Base-by-base conservation (phyloP, 306 rosid genomes). In the Hippophae gyantsensis region DNA sequence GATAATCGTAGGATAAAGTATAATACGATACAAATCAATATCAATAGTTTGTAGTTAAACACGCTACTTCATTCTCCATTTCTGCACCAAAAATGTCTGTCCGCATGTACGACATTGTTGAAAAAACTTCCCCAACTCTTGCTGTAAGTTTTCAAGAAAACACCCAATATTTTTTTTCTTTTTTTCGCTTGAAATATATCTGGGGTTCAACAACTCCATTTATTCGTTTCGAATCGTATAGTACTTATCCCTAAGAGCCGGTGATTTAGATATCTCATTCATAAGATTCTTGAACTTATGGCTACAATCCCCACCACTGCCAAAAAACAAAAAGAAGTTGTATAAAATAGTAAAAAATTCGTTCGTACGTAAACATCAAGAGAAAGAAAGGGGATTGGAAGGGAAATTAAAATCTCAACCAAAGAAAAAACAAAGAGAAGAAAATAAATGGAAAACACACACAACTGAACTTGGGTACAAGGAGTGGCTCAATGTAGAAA, bases 241-340 rank as follows among this genome's bases (percentile, higher is more conserved):
- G 70, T 84, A 93, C 74, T 84, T 93, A 40, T 88, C 95, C 72
- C 80, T 73, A 5, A 88, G 90, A 43, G 94, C 57, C 48, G 79
- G 90, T 32, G 94, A 82, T 68, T 84, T 88, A 7, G 86, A 68
- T 77, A 93, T 88, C 79, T 93, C 99, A 68, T 69, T 82, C 88
- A 82, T 82, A 26, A 93, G 99, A 68, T 71, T 86, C 90, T 88
- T 93, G 81, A 93, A 93, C 79, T 83, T 93, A 47, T 74, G 82
- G 73, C 90, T 82, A 84, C 95, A 88, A 74, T 93, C 99, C 73
- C 99, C 99, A 42, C 97, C 97, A 46, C 99, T 88, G 84, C 88
- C 72, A 38, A 68, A 75, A 41, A 18, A n/a, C n/a, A 42, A 27
- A 53, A 62, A 52, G 54, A 18, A 18, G 23, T 18, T 60, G 7